Evolutionary conservation across 805 yeast species (phyloP), one percentile per base, ranked within the genome.

Genomic region (Limtongozyma cylindracea): DNA sequence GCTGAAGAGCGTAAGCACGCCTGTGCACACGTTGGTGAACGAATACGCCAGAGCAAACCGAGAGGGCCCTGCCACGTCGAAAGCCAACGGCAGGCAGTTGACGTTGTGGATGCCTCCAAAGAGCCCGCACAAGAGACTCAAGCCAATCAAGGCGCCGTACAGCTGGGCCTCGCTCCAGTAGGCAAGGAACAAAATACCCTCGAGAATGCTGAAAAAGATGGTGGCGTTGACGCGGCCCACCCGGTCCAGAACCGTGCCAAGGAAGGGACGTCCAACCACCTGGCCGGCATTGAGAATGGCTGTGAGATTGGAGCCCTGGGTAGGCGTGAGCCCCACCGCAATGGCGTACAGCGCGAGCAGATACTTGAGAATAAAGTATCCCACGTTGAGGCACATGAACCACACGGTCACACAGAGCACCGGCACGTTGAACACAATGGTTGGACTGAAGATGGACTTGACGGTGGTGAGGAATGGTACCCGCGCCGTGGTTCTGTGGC

Each of bases 191-290:
- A 47, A 27, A 5, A 47, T 31, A 8, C 40, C 28, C 10, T 37
- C 31, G 5, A 31, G 12, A 5, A 38, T 19, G 26, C 48, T 32
- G 10, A 38, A 14, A 7, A 27, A 17, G 1, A 27, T 21, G 1
- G 44, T 31, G 8, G 39, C 27, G 27, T 61, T 62, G 24, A 47
- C 31, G 14, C 63, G 42, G 2, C 72, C 72, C 15, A 48, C 24
- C 5, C 29, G 33, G 32, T 59, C 68, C 11, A 60, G 64, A 7
- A 49, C 12, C 18, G 39, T 31, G 1, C 64, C 65, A 19, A 66
- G 52, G 4, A 43, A 22, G 3, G 64, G 45, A 18, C 73, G 42
- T 5, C 72, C 72, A 13, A 60, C 31, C 1, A 50, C 35, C 21
- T 65, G 59, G 18, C 41, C 45, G 10, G 43, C 56, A 31, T 52